Evolutionary conservation across 495 filamentous ascomycete species (phyloP), one percentile per base, ranked within the genome.

Genomic region (Saxophila tyrrhenica): DNA sequence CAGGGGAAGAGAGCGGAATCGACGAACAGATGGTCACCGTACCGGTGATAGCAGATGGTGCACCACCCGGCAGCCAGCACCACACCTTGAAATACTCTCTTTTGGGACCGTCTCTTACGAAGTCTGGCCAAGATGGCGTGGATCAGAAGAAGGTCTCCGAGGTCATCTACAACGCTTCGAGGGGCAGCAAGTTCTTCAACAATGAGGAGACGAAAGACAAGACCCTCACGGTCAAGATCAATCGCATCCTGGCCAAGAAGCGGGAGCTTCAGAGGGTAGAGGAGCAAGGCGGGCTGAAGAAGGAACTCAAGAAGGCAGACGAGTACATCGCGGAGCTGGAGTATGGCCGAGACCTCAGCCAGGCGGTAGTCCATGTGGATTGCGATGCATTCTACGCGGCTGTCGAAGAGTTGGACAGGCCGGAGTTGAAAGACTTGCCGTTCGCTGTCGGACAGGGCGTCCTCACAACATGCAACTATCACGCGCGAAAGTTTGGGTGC

Each of bases 321-420:
- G 86, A 87, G 51, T 82, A 86, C 60, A 80, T 96, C 51, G 77
- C 80, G 0, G 79, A 90, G 58, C 74, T 96, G 11, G 92, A 97
- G 60, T 60, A 76, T 1, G 75, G 76, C 16, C 78, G 92, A 8
- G 91, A 97, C 63, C 72, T 97, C n/a, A 76, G 78, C 13, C 92
- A 96, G 65, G 71, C 78, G 46, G 78, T 97, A 23, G 83, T 96
- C 0, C 92, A 99, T 65, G 75, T 99, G 25, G 92, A 99, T 68
- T 99, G 92, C 67, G 92, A 99, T 71, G 92, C 94, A 19, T 99
- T 99, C 71, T 99, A 90, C 63, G 92, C 92, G 0, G 87, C 90
- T 0, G 94, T 97, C 8, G 92, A 97, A 67, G 88, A 87, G 62
- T 77, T 99, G 23, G 89, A 95, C 65, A 76, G 85, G 5, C 94